Conservation (phyloP, 192 early-diverging fungal species). For the Coemansia sp. region DNA sequence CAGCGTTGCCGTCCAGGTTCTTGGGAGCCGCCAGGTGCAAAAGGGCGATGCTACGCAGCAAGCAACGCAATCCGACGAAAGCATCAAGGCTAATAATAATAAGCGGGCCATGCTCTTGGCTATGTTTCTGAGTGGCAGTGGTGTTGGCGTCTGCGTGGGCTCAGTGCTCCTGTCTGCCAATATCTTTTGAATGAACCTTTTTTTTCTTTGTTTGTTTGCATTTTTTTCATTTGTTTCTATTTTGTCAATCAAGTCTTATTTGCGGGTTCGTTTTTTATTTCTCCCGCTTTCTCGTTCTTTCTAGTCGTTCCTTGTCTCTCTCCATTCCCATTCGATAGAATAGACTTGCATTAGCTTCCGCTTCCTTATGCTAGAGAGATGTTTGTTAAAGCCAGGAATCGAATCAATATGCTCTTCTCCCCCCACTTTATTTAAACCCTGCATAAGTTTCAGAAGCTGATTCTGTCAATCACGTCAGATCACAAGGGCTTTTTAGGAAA, state of each 20-base stretch:
- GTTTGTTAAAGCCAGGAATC: too few species aligned
- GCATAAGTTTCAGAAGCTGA: too few species aligned
- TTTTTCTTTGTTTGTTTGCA: background rate
- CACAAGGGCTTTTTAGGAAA: too few species aligned
- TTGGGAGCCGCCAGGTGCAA: too few species aligned
- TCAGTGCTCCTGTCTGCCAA: constrained; percentile 2
- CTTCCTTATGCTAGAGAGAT: too few species aligned
- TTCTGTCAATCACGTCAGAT: too few species aligned
- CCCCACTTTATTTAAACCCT: too few species aligned
- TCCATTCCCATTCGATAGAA: too few species aligned
- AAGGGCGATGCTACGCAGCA: background rate
- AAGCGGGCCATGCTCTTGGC: background rate
- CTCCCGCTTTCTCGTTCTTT: background rate
- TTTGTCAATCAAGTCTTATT: background rate
- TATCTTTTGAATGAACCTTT: constrained; percentile 6
- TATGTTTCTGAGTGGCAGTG: constrained; percentile 9
- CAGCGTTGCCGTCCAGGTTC: constrained; percentile 1
- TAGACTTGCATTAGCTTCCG: too few species aligned
- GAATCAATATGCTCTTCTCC: too few species aligned
- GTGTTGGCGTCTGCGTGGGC: constrained; percentile 13
- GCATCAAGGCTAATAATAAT: background rate
- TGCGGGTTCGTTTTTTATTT: background rate
- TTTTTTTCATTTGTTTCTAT: background rate
- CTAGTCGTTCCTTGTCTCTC: too few species aligned
- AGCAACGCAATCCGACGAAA: background rate